phyloP scores from a whole-genome alignment of 108 stramenopile species.

The Conticribra weissflogii region DNA sequence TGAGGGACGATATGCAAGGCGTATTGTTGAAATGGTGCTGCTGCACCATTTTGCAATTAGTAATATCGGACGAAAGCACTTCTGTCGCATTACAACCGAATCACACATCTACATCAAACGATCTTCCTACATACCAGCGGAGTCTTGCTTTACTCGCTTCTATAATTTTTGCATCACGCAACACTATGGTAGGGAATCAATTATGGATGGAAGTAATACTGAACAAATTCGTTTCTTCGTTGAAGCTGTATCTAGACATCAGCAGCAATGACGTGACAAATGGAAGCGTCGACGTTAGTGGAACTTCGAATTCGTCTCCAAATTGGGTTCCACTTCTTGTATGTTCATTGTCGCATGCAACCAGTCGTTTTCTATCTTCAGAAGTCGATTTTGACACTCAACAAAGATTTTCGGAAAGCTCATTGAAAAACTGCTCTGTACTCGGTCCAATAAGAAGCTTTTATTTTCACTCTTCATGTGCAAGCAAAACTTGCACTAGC shows the following conservation, averaged over 20 bases:
- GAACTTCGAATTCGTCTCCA: background rate
- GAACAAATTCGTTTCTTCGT: conserved; percentile 5
- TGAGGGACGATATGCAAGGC: conserved; percentile 1
- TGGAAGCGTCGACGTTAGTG: background rate
- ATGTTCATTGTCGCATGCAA: conserved; percentile 12
- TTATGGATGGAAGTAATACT: conserved; percentile 28
- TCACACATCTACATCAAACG: background rate
- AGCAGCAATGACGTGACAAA: background rate
- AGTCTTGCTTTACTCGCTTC: conserved; percentile 39
- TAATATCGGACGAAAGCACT: conserved; percentile 3
- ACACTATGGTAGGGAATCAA: background rate
- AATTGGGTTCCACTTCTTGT: conserved; percentile 16
- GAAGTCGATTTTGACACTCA: no score
- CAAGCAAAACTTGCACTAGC: no score
- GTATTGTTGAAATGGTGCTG: conserved; percentile 43
- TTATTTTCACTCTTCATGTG: background rate
- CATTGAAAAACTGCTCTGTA: background rate
- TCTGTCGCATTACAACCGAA: no score
- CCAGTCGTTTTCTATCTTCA: background rate
- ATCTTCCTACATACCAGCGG: conserved; percentile 22
- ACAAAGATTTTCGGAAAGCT: background rate
- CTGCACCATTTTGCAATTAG: conserved; percentile 16
- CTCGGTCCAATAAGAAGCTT: background rate
- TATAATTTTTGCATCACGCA: conserved; percentile 23
- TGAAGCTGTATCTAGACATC: conserved; percentile 8